Percentiles rank a stretch among this genome's conserved stretches.
Conservation (phyloP, 345 rosid genomes). For the Mallotus nudiflorus region DNA sequence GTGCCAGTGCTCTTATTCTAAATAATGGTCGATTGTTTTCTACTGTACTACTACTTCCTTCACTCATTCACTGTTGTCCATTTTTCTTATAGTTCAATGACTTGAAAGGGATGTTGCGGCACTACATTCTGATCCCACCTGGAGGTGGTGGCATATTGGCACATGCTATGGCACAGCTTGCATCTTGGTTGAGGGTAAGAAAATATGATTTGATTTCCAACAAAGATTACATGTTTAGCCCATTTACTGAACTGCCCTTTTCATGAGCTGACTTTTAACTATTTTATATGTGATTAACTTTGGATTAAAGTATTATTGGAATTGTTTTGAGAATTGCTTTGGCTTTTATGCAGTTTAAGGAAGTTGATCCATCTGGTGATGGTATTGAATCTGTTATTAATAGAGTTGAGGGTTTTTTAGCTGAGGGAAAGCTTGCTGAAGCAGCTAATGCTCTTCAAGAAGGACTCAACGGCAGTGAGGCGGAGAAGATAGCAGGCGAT, state of each 20-base stretch:
- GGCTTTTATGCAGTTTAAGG: constrained; percentile 51
- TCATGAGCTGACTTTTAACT: background rate
- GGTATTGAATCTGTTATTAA: constrained; percentile 71
- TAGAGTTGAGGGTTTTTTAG: constrained; percentile 68
- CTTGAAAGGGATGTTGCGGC: constrained; percentile 77
- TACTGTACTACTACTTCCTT: background rate
- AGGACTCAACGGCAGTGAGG: constrained; percentile 89
- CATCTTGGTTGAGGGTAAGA: constrained; percentile 83
- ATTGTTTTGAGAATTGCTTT: background rate
- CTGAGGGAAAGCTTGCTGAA: constrained; percentile 84
- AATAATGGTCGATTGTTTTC: background rate
- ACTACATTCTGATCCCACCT: constrained; percentile 83
- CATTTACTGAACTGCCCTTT: background rate
- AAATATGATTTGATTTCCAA: constrained; percentile 11
- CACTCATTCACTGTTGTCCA: background rate
- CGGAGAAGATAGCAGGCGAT: constrained; percentile 58
- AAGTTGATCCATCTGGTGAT: constrained; percentile 58
- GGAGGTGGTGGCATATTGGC: constrained; percentile 90
- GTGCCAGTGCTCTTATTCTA: background rate
- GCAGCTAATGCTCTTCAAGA: constrained; percentile 85
- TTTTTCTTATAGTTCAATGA: constrained; percentile 59
- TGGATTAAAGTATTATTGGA: background rate
- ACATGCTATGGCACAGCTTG: constrained; percentile 71
- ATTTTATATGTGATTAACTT: background rate
- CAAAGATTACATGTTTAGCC: background rate